A percentile compares a stretch with the other conserved stretches of the same genome.
These are phyloP conservation scores for Populus hybrid DNA, from an alignment of 441 rosid genomes.

Conservation along the genomic window DNA sequence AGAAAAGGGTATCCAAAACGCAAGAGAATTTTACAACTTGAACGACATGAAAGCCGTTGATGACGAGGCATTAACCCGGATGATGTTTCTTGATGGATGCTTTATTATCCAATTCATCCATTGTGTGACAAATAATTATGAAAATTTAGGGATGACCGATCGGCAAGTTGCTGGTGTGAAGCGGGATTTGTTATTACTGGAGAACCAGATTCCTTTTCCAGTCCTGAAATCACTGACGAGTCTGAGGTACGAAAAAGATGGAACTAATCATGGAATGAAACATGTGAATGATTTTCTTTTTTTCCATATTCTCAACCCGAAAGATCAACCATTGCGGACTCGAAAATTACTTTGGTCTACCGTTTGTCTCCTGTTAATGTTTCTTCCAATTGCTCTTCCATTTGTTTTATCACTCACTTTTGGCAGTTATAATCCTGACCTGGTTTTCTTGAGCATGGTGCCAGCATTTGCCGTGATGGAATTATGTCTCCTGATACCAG, in stretches of 20 bases:
- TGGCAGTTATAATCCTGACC: too few species aligned
- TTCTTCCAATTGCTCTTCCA: too few species aligned
- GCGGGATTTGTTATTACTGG: slow-evolving; percentile 19
- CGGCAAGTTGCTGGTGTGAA: background rate
- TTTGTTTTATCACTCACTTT: too few species aligned
- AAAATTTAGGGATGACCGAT: background rate
- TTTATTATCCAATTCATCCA: slow-evolving; percentile 15
- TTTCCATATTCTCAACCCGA: background rate
- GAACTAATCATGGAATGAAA: background rate
- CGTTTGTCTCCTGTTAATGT: background rate
- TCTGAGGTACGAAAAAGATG: background rate
- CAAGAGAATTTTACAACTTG: background rate
- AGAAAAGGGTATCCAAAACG: background rate
- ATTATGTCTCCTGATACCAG: too few species aligned
- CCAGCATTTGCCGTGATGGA: too few species aligned
- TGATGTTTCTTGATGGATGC: slow-evolving; percentile 26
- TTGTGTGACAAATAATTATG: background rate
- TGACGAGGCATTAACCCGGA: background rate
- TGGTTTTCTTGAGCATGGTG: too few species aligned
- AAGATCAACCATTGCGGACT: background rate
- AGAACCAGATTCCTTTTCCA: slow-evolving; percentile 17
- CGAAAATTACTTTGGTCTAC: background rate
- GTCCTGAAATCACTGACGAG: slow-evolving; percentile 3
- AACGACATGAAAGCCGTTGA: too few species aligned
- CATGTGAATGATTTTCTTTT: background rate